These are phyloP conservation scores for Aphelidium insulamus DNA, from an alignment of 371 early-diverging fungal genomes.

Conservation along the genomic window DNA sequence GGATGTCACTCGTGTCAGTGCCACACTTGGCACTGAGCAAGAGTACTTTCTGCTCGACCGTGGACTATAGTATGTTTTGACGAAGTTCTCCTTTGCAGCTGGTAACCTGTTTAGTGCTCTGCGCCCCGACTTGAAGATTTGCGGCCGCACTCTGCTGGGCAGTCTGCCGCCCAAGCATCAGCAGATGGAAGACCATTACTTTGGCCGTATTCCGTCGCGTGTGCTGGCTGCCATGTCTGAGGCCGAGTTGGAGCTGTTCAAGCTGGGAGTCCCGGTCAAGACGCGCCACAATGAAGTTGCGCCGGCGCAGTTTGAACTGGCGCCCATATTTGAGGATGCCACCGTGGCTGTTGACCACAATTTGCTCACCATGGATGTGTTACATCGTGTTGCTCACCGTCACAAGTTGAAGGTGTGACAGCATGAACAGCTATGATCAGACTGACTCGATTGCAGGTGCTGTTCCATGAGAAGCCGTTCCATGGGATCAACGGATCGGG, in stretches of 20 bases:
- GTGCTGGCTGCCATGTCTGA: constrained; percentile 79
- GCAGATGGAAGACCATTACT: constrained; percentile 96
- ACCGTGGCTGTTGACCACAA: constrained; percentile 96
- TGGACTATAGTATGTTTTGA: constrained; percentile 58
- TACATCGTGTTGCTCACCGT: constrained; percentile 88
- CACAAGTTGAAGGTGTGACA: constrained; percentile 78
- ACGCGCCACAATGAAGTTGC: constrained; percentile 98
- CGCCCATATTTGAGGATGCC: constrained; percentile 92
- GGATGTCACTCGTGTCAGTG: constrained; percentile 49
- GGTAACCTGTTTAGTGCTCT: too few species aligned
- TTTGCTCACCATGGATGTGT: constrained; percentile 84
- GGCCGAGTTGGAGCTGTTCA: constrained; percentile 74
- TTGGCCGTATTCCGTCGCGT: constrained; percentile 85
- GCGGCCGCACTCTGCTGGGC: constrained; percentile 83
- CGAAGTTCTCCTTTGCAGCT: too few species aligned
- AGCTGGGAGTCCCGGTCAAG: constrained; percentile 91
- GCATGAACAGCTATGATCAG: background rate
- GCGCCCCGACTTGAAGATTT: constrained; percentile 86
- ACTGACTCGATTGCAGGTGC: constrained; percentile 17
- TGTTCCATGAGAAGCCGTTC: constrained; percentile 98
- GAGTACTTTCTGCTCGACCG: constrained; percentile 96
- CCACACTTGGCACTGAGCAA: constrained; percentile 91
- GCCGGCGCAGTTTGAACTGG: constrained; percentile 91
- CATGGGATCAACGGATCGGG: constrained; percentile 94
- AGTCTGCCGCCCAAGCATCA: constrained; percentile 89